Evolutionary conservation across 306 rosid genomes (phyloP), one percentile per base, ranked within the genome.

Genomic region (Quercus suber): DNA sequence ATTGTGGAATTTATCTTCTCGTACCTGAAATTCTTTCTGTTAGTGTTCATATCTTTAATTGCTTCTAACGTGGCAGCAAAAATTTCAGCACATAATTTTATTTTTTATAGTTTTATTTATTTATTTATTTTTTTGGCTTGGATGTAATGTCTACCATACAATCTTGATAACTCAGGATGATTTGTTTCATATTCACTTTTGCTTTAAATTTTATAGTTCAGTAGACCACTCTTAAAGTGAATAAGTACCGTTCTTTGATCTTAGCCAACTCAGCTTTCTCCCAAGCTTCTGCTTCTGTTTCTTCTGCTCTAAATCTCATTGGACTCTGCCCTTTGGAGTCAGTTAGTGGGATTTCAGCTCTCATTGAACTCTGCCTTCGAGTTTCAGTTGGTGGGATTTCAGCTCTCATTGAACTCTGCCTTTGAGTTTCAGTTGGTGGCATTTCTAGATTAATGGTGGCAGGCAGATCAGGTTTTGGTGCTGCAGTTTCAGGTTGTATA

Each of bases 231-330:
- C 5, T 23, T 33, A 14, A 59, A 70, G 12, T 51, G 41, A 56
- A 69, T 55, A 63, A 61, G 64, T 87, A 95, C 99, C 86, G 84
- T 49, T 85, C 35, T 70, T 75, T 78, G 70, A 96, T 91, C 73
- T 74, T 90, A 60, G 85, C 83, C 15, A 87, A 71, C 84, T 93
- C 84, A 3, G 87, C 67, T 79, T 63, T 88, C 89, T 90, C 93
- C 99, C 99, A 91, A 28, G 72, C 73, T 70, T 91, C 90, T 76
- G 89, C 92, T 57, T 82, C 72, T 72, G 70, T 73, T 78, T 87
- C 83, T 7, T 9, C 79, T 6, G 8, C 20, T 15, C 78, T 45
- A 52, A 68, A 19, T 76, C 78, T 70, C 72, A 67, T 55, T 63
- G 88, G 73, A 70, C 25, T 59, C 78, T 71, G 83, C 75, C 65